A percentile compares a stretch with the other conserved stretches of the same genome.
Conservation (phyloP, 306 rosid species). For the Trichosanthes cucumerina region DNA sequence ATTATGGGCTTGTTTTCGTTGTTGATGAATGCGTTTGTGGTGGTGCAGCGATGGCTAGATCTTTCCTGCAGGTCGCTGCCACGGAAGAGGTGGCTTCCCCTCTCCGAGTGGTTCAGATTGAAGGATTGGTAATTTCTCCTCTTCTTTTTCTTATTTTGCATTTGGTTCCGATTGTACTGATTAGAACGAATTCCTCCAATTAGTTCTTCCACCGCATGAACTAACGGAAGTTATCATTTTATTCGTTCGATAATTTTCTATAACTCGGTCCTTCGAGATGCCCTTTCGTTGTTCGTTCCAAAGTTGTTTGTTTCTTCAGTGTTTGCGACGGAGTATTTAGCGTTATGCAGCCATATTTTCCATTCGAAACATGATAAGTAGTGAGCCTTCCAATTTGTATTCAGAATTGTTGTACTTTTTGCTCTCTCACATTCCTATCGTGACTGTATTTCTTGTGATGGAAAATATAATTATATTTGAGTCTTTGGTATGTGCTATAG, state of each 20-base stretch:
- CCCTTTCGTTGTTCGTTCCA: not conserved
- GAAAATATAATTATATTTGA: not conserved
- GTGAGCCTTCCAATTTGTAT: not conserved
- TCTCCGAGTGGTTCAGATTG: conserved; percentile 89
- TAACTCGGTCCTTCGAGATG: not conserved
- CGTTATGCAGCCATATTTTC: not conserved
- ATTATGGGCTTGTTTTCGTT: not conserved
- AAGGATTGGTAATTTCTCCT: conserved; percentile 56
- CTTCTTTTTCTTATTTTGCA: not conserved
- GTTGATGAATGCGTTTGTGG: not conserved
- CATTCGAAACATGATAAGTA: not conserved
- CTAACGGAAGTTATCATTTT: not conserved
- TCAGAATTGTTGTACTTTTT: not conserved
- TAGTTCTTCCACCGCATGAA: not conserved
- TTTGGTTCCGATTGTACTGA: not conserved
- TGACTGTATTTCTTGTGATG: not conserved
- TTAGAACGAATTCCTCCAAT: not conserved
- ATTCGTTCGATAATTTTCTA: not conserved
- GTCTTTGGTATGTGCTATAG: not conserved
- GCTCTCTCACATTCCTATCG: not conserved
- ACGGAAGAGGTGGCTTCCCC: conserved; percentile 85
- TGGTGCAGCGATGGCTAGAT: conserved; percentile 51
- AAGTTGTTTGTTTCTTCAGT: not conserved
- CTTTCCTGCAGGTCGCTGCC: conserved; percentile 80
- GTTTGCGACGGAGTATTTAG: not conserved